Base-by-base conservation (phyloP, 169 alveolate species). In the Cardiosporidium cionae region DNA sequence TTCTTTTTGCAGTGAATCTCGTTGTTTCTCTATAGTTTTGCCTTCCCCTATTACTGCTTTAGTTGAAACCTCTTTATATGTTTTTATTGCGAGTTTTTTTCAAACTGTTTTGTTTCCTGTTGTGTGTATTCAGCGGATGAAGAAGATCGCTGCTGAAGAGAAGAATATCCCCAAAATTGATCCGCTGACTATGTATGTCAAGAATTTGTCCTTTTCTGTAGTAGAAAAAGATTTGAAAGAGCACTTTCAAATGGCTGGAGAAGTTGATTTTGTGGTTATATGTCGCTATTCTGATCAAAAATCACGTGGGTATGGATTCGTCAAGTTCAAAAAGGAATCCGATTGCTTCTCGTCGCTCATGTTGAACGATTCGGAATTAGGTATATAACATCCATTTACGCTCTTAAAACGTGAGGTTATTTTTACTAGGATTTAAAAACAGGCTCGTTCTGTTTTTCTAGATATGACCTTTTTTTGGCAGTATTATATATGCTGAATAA, bases 191-290 rank as follows among this genome's bases (percentile, higher is more conserved):
- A 44, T 70, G n/a, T 58, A 35, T n/a, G 68, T 70, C 32, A 70
- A 70, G 7, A 70, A 70, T 7, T 27, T 70, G 32, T 35, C 70
- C 7, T 70, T 70, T 23, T 36, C 76, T 16, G 70, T 52, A n/a
- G 37, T 0, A 5, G 76, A 70, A 25, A 27, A 35, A n/a, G 52
- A 44, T 16, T n/a, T 44, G 16, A 44, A 16, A 44, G 58, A 44
- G 58, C 58, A 44, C n/a, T 44, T 44, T n/a, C 27, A 44, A n/a
- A 16, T 16, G 58, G 58, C n/a, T 16, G 58, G 58, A 16, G n/a
- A 44, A 44, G 58, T 44, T n/a, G 58, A 44, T 16, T n/a, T 44
- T 44, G 58, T n/a, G 16, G 27, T 16, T 16, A 44, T 44, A 44
- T 44, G 58, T n/a, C 16, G 58, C 27, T 44, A 44, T 44, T 16